Base-by-base conservation (phyloP, 306 rosid species). In the Hylodesmum podocarpum region DNA sequence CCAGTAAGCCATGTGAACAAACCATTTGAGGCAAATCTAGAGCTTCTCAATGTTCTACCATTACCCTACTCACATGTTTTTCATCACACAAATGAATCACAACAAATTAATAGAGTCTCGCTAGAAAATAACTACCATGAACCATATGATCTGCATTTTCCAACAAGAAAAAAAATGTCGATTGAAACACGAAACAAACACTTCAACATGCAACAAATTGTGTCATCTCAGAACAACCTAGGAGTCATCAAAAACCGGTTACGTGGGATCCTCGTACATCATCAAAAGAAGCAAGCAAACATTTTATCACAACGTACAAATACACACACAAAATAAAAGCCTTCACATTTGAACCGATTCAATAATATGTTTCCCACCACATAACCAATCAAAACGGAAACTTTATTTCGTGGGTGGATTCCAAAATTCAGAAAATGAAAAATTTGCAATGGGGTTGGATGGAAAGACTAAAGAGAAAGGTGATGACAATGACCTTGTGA, bases 401-500 rank as follows among this genome's bases (percentile, higher is more conserved):
- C 6, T 14, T 27, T 27, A 15, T 14, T 29, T 6, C 28, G 11
- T 28, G 65, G 24, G 41, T 5, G 21, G 40, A 3, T 28, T 28
- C 31, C 5, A 51, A 51, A 19, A 2, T 11, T 54, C 15, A 5
- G 28, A 55, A 13, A 55, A 55, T 4, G 2, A 57, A 57, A 27
- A 57, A 27, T 0, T 1, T 11, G 18, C 28, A 62, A 63, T 18
- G 47, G n/a, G 40, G 8, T 31, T n/a, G 67, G 46, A 34, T 34
- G 9, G 16, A 7, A 13, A 14, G 50, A 44, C n/a, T 14, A 15
- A 9, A 63, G 68, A 34, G 8, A 8, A 63, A 63, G 36, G 25
- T 27, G n/a, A 27, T 16, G 74, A 5, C 25, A 41, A 78, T 70
- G 80, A 91, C 96, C 96, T 89, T 91, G 80, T 86, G 90, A 58